phyloP scores from a whole-genome alignment of 78 protist species.

The Dictyostelium brefeldianum region DNA sequence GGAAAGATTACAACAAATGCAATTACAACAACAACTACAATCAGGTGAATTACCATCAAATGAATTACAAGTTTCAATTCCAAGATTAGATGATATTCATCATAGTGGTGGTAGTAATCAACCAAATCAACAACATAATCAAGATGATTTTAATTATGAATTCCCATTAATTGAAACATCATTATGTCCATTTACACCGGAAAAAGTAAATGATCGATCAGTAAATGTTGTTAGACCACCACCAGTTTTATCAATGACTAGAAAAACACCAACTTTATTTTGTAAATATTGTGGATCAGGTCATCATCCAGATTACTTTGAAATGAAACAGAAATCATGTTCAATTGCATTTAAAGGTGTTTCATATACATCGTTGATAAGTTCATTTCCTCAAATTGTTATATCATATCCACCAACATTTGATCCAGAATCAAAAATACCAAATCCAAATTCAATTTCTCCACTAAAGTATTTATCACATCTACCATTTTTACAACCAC shows the following conservation, averaged over 20 bases:
- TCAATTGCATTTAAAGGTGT: not conserved
- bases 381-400: slow-evolving; percentile 48
- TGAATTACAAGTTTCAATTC: not conserved
- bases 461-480: not conserved
- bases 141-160: slow-evolving; percentile 7
- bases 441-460: slow-evolving; percentile 40
- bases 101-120: not conserved
- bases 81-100: not conserved
- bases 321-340: slow-evolving; percentile 46
- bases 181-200: not conserved
- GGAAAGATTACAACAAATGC: not conserved
- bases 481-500: not conserved
- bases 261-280: slow-evolving; percentile 56
- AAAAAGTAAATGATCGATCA: not conserved
- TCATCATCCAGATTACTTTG: slow-evolving; percentile 60
- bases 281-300: slow-evolving; percentile 77
- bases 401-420: slow-evolving; percentile 49
- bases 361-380: slow-evolving; percentile 34
- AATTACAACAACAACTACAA: not conserved
- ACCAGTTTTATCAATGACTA: not conserved
- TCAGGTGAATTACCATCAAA: not conserved
- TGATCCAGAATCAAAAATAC: slow-evolving; percentile 66
- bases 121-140: not conserved
- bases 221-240: not conserved
- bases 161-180: slow-evolving; percentile 47